These are phyloP conservation scores for Sicyos edulis DNA, from an alignment of 306 rosid species.

Conservation along the genomic window DNA sequence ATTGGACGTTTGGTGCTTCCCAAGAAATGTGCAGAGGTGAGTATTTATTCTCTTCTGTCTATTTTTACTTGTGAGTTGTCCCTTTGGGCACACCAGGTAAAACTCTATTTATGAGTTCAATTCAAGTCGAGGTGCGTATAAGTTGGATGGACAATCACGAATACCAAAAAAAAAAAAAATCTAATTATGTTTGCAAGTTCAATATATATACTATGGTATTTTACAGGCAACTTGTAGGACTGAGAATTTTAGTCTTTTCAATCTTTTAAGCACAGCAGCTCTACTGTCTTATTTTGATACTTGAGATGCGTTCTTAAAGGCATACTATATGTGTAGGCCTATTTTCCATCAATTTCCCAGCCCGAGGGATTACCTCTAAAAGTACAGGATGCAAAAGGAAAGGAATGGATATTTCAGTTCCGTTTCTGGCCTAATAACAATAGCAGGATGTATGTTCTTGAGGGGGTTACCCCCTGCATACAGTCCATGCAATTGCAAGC, in stretches of 20 bases:
- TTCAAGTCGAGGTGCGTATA: no score
- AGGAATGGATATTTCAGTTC: conserved; percentile 95
- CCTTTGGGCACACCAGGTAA: no score
- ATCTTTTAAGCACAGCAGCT: neutral
- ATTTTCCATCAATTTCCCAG: conserved; percentile 93
- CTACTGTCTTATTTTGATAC: neutral
- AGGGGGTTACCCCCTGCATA: conserved; percentile 99
- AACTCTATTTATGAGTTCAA: neutral
- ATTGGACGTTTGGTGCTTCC: conserved; percentile 98
- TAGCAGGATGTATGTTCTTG: conserved; percentile 99
- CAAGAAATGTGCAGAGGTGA: conserved; percentile 98
- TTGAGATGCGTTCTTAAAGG: conserved; percentile 10
- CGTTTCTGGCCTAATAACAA: conserved; percentile 99
- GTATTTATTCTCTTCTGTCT: conserved; percentile 24
- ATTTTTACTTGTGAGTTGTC: neutral
- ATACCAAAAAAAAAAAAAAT: no score
- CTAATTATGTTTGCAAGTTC: conserved; percentile 5
- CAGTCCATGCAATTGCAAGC: conserved; percentile 99
- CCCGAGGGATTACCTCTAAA: conserved; percentile 96
- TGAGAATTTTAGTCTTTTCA: neutral
- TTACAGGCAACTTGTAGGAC: neutral
- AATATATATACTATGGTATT: neutral
- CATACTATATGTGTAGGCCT: no score
- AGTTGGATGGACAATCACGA: no score
- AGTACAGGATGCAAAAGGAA: conserved; percentile 93